Evolutionary conservation across 1,284 basidiomycete genomes (phyloP).

Genomic region (Vanrija humicola): DNA sequence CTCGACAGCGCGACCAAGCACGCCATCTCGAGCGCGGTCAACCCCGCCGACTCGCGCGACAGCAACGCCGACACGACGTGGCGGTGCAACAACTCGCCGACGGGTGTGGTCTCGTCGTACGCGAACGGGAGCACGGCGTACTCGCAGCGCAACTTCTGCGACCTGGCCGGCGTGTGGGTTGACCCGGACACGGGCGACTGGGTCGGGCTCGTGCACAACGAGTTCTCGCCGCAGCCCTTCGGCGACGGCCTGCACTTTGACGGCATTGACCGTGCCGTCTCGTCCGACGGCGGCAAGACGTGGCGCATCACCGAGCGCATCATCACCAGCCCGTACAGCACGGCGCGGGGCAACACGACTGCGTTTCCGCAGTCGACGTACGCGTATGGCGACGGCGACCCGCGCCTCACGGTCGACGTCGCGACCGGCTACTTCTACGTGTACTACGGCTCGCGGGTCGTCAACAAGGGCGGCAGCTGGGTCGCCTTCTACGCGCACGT

Average conservation of each 20-base stretch:
- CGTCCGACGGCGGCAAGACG: conserved; percentile 7
- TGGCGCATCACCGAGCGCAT: conserved; percentile 11
- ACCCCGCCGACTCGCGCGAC: conserved; percentile 10
- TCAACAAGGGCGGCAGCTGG: conserved; percentile 14
- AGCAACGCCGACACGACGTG: conserved; percentile 13
- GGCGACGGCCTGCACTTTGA: conserved; percentile 15
- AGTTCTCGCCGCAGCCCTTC: conserved; percentile 12
- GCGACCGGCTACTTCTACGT: conserved; percentile 13
- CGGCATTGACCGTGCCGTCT: conserved; percentile 12
- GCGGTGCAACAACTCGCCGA: conserved; percentile 12
- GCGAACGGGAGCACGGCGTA: not conserved
- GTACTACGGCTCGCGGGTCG: conserved; percentile 8
- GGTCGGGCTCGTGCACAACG: conserved; percentile 14
- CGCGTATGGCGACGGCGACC: conserved; percentile 14
- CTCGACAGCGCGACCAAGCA: conserved; percentile 1
- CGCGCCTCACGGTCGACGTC: conserved; percentile 6
- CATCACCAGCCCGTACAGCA: conserved; percentile 8
- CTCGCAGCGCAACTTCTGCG: conserved; percentile 14
- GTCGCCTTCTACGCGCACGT: conserved; percentile 7
- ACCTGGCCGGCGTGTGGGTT: conserved; percentile 8
- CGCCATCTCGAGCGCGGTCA: not conserved
- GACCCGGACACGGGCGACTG: conserved; percentile 17
- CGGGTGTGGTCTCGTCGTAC: not conserved
- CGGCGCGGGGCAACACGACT: conserved; percentile 2
- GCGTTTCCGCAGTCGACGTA: conserved; percentile 9